Evolutionary conservation across 2,329 filamentous ascomycete species (phyloP), one percentile per base, ranked within the genome.

Genomic region (Neoarthrinium moseri): DNA sequence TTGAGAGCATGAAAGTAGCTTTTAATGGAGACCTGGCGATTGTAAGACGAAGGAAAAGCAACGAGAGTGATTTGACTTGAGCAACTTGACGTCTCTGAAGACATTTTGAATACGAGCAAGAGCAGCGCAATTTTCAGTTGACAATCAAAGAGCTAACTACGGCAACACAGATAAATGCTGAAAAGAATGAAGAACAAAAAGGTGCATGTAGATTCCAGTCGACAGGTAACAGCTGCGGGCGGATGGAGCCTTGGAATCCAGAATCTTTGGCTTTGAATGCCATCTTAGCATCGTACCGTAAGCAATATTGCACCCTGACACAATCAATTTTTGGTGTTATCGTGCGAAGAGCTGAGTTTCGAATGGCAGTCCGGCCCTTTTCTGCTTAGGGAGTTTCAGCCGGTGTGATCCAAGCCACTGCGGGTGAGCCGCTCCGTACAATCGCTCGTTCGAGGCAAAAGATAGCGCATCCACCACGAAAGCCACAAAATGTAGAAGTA

Each of bases 1-100:
- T 46, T 46, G 34, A 46, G 43, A 22, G 43, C 43, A 24, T 35
- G 43, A 15, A 40, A 7, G 17, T 32, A 46, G 18, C 4, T 10
- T 15, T 33, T 23, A 22, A 46, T 23, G 35, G 13, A n/a, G 36
- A 40, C 43, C 40, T 46, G 18, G 23, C 8, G 20, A 34, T 32
- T 26, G 12, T 3, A 13, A 20, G 13, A 13, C 35, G 18, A n/a
- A 34, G 11, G 29, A 26, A 12, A 2, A n/a, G 24, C 3, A 26
- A 7, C 5, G n/a, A n/a, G 17, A 23, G 27, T 24, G 13, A 23
- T 32, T 18, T 23, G 13, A 15, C 4, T n/a, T 6, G 21, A 33
- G n/a, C 6, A 44, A 12, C 26, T 4, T 12, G 17, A 30, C 4
- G 10, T 27, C 22, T 13, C 21, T 21, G 21, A 39, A 4, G 21